Percentiles rank a stretch among this genome's conserved stretches.
phyloP scores from a whole-genome alignment of 2,329 filamentous ascomycete genomes.

The Penicillium sp. region DNA sequence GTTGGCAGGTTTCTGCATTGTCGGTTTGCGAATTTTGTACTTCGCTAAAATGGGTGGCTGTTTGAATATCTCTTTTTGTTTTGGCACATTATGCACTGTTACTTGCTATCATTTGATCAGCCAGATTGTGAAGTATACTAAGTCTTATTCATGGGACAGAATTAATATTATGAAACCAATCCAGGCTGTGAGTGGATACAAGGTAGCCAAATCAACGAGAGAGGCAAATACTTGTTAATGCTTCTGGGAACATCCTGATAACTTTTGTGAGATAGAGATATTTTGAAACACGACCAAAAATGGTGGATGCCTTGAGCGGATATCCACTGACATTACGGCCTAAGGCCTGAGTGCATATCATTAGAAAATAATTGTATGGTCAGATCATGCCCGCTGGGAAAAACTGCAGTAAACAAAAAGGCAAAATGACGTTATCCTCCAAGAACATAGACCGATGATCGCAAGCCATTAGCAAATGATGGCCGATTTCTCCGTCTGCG shows the following conservation, averaged over 20 bases:
- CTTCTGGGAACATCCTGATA: neutral
- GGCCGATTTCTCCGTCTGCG: slow-evolving; percentile 19
- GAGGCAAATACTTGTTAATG: neutral
- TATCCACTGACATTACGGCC: neutral
- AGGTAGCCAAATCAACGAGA: neutral
- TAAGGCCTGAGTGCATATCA: neutral
- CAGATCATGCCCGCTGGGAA: neutral
- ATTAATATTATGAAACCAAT: neutral
- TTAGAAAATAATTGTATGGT: slow-evolving; percentile 5
- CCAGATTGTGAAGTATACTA: neutral
- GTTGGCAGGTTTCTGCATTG: neutral
- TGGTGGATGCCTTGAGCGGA: neutral
- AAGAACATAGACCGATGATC: neutral
- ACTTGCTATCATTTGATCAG: neutral
- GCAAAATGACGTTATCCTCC: neutral
- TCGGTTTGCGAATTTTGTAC: slow-evolving; percentile 16
- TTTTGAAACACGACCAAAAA: neutral
- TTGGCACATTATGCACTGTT: neutral
- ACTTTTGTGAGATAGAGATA: neutral
- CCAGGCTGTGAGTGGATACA: neutral
- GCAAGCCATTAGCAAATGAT: slow-evolving; percentile 13
- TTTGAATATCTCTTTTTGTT: slow-evolving; percentile 20
- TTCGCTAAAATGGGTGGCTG: slow-evolving; percentile 22
- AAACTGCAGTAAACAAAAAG: slow-evolving; percentile 1
- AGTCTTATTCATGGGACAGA: neutral